These are phyloP conservation scores for Ilex aquifolium DNA, from an alignment of 257 asterid species.

Conservation along the genomic window DNA sequence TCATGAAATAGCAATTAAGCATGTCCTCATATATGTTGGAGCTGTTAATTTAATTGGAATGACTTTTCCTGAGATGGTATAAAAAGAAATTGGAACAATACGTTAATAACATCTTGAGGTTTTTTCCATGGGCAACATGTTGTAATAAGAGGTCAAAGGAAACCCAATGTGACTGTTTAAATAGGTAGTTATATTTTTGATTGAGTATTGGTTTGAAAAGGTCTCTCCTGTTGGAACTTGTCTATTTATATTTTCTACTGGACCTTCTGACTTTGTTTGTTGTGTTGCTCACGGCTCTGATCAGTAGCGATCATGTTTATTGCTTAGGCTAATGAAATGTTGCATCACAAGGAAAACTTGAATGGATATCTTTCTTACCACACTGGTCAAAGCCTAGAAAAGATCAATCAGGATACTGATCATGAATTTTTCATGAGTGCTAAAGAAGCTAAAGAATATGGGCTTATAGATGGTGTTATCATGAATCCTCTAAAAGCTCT, in stretches of 20 bases:
- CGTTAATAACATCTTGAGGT: neutral
- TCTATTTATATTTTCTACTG: neutral
- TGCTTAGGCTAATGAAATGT: constrained; percentile 85
- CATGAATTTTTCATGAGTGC: constrained; percentile 98
- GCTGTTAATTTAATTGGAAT: too few species aligned
- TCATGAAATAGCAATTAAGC: too few species aligned
- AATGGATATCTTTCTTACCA: constrained; percentile 86
- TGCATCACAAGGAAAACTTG: constrained; percentile 90
- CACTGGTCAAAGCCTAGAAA: constrained; percentile 90
- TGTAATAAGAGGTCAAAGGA: neutral
- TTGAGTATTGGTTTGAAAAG: neutral
- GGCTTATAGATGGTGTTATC: constrained; percentile 87
- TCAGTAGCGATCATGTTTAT: neutral
- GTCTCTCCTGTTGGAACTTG: neutral
- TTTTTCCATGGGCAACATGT: neutral
- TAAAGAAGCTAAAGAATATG: constrained; percentile 91
- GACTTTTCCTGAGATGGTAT: too few species aligned
- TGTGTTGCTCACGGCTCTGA: neutral
- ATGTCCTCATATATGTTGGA: too few species aligned
- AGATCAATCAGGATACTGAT: constrained; percentile 87
- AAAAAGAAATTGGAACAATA: neutral
- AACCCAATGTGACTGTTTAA: too few species aligned
- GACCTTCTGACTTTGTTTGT: neutral
- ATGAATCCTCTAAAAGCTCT: constrained; percentile 86
- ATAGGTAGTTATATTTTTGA: too few species aligned